Evolutionary conservation across 495 filamentous ascomycete genomes (phyloP), one percentile per base, ranked within the genome.

Genomic region (Neurospora sp.): DNA sequence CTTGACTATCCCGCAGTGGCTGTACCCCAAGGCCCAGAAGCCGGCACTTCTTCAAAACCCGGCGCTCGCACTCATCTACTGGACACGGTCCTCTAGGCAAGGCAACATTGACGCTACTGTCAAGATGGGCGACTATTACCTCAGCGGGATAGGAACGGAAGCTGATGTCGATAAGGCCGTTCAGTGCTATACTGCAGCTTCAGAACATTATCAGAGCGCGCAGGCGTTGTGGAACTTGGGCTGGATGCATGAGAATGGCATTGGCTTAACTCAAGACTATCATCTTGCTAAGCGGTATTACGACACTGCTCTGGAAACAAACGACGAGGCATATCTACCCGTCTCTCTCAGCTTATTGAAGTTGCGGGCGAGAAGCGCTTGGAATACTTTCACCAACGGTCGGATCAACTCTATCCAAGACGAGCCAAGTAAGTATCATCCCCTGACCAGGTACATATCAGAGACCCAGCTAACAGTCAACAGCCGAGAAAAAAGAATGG

Each of bases 171-270:
- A 97, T 73, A 98, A 97, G 80, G 96, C 96, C 1, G 94, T 94
- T 0, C 89, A 91, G 27, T 98, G 96, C 82, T 99, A 98, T 75
- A 90, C 92, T 70, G 92, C 91, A 9, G 96, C 96, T 6, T 94
- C 94, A 1, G 96, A 99, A 76, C 93, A 89, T 69, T 88, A 93
- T 76, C 92, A 93, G 77, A 96, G 93, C 78, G 94, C 95, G 37
- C 96, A 98, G 83, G 96, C 96, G 14, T 90, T 97, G 71, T 99
- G 93, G 88, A 98, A 99, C 75, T 85, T 99, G 14, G 96, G 96
- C 16, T 99, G 96, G 96, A 98, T 99, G 93, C 94, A 99, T 81
- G 96, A 99, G 82, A 98, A 98, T 78, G 96, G 96, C 3, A 85
- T 98, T 65, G 94, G 95, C 12, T 90, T 98, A 3, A 89, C 91